phyloP scores from a whole-genome alignment of 1,139 yeast genomes.

The Debaryomycetaceae sp. region DNA sequence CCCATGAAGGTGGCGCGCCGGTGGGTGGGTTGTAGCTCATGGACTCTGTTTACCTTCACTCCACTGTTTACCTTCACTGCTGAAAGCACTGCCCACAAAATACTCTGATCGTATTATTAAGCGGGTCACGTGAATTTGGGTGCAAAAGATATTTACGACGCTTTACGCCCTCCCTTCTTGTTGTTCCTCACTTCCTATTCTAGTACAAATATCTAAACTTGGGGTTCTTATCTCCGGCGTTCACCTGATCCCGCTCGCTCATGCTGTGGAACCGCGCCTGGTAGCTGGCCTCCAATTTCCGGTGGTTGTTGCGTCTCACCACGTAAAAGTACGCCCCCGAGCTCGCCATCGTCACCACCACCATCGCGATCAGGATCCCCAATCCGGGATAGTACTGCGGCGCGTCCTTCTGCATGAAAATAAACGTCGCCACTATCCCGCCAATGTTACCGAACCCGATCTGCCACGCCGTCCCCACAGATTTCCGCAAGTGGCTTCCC shows the following conservation, averaged over 20 bases:
- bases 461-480: slow-evolving; percentile 67
- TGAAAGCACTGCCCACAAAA: no score
- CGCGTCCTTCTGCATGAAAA: slow-evolving; percentile 46
- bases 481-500: slow-evolving; percentile 60
- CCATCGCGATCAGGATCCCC: slow-evolving; percentile 40
- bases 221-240: slow-evolving; percentile 62
- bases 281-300: slow-evolving; percentile 27
- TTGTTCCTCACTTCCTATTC: not conserved
- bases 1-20: slow-evolving; percentile 40
- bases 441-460: slow-evolving; percentile 80
- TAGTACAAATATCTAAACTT: slow-evolving; percentile 33
- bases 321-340: slow-evolving; percentile 32
- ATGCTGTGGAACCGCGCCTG: slow-evolving; percentile 32
- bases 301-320: slow-evolving; percentile 28
- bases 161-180: not conserved
- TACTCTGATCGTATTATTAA: no score
- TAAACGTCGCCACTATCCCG: slow-evolving; percentile 62
- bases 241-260: slow-evolving; percentile 35
- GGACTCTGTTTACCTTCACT: no score
- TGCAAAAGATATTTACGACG: no score
- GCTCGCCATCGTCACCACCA: slow-evolving; percentile 38
- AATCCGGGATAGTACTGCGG: slow-evolving; percentile 53
- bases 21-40: slow-evolving; percentile 26
- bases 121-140: slow-evolving; percentile 1
- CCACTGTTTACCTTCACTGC: no score